Conservation (phyloP, 495 filamentous ascomycete species). For the Pseudotulostoma volvatum region DNA sequence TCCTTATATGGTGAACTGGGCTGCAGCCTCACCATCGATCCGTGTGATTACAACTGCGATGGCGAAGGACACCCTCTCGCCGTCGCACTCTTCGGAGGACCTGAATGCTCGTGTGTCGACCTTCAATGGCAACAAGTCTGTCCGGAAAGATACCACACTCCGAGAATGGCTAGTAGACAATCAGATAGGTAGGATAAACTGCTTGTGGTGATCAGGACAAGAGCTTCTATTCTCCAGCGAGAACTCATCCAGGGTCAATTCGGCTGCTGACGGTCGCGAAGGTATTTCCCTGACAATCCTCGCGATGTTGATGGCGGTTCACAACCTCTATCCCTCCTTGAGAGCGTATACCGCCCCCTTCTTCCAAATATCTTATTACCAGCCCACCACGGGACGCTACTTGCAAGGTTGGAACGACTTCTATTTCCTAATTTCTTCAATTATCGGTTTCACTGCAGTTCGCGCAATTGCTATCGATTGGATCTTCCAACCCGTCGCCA, state of each 20-base stretch:
- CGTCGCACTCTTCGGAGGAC: conserved; percentile 17
- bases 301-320: conserved; percentile 57
- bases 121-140: conserved; percentile 13
- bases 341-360: conserved; percentile 67
- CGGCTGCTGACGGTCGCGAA: no score
- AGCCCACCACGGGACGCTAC: conserved; percentile 48
- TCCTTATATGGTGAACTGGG: no score
- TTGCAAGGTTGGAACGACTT: conserved; percentile 63
- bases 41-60: no score
- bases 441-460: conserved; percentile 70
- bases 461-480: conserved; percentile 80
- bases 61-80: conserved; percentile 18
- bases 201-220: background rate
- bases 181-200: conserved; percentile 29
- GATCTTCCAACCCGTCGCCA: conserved; percentile 59
- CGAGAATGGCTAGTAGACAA: conserved; percentile 35
- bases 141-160: conserved; percentile 30
- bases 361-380: conserved; percentile 72
- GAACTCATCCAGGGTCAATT: no score
- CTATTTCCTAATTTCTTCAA: conserved; percentile 61
- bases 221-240: conserved; percentile 7
- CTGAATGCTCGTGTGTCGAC: conserved; percentile 30
- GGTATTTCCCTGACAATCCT: conserved; percentile 67
- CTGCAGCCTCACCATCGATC: no score
- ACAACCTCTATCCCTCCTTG: conserved; percentile 63